phyloP scores from a whole-genome alignment of 2,329 filamentous ascomycete species.

The Microdochium trichocladiopsis region DNA sequence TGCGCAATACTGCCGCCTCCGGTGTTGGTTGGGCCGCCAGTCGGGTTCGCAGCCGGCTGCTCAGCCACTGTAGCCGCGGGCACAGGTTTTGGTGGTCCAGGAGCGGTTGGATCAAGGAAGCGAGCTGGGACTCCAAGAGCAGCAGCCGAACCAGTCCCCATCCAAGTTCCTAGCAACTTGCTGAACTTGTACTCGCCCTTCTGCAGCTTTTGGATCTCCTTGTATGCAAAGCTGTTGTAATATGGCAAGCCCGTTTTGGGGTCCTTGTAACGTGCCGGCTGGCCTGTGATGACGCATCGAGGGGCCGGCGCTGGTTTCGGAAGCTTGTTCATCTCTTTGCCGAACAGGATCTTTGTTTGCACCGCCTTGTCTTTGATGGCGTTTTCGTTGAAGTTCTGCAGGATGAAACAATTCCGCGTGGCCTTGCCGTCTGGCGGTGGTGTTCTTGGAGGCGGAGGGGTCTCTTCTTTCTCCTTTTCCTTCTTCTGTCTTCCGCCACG shows the following conservation, averaged over 20 bases:
- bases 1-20: neutral
- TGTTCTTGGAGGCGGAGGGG: conserved; percentile 15
- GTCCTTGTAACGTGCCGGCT: conserved; percentile 76
- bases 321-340: conserved; percentile 50
- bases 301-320: conserved; percentile 43
- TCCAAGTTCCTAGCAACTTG: conserved; percentile 72
- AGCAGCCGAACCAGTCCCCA: conserved; percentile 58
- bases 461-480: conserved; percentile 14
- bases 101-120: conserved; percentile 46
- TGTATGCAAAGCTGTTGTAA: conserved; percentile 71
- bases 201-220: conserved; percentile 69
- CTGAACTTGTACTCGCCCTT: conserved; percentile 79
- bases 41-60: neutral
- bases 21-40: neutral
- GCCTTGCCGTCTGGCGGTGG: conserved; percentile 40
- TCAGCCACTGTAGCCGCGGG: conserved; percentile 4
- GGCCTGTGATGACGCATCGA: conserved; percentile 76
- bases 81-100: conserved; percentile 14
- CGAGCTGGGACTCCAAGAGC: conserved; percentile 74
- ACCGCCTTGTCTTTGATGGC: conserved; percentile 48
- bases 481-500: conserved; percentile 10
- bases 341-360: conserved; percentile 53
- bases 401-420: conserved; percentile 50
- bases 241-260: conserved; percentile 79
- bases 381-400: conserved; percentile 52